phyloP scores from a whole-genome alignment of 495 filamentous ascomycete genomes.

The Daldinia caldariorum region DNA sequence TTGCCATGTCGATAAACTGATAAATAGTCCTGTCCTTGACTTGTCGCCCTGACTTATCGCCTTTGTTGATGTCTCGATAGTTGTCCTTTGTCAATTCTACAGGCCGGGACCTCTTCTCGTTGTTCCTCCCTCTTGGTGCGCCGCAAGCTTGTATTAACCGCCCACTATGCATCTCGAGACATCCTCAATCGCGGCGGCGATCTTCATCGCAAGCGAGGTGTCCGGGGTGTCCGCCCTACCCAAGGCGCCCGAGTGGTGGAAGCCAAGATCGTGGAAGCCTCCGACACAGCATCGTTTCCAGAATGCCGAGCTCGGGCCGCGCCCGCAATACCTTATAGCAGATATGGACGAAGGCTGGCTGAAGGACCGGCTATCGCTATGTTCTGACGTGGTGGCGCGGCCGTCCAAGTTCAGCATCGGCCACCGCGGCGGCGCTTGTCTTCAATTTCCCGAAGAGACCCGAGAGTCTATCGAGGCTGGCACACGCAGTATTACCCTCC shows the following conservation, averaged over 20 bases:
- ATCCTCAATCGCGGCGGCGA: slow-evolving; percentile 27
- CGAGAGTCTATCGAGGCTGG: slow-evolving; percentile 62
- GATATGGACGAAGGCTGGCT: slow-evolving; percentile 67
- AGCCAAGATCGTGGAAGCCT: slow-evolving; percentile 18
- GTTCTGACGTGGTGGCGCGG: slow-evolving; percentile 56
- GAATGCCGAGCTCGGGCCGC: slow-evolving; percentile 62
- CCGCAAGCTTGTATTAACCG: slow-evolving; percentile 1
- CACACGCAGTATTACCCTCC: slow-evolving; percentile 48
- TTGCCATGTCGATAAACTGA: not conserved
- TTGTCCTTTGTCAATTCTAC: not conserved
- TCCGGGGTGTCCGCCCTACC: slow-evolving; percentile 35
- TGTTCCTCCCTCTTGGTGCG: not conserved
- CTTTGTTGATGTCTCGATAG: not conserved
- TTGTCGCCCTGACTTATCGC: too few species aligned
- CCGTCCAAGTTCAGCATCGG: slow-evolving; percentile 62
- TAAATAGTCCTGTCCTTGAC: slow-evolving; percentile 25
- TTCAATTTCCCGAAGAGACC: slow-evolving; percentile 71
- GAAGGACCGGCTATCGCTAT: slow-evolving; percentile 64
- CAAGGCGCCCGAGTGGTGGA: slow-evolving; percentile 14
- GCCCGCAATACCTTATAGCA: slow-evolving; percentile 67
- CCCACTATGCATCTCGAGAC: slow-evolving; percentile 33
- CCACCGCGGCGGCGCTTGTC: slow-evolving; percentile 66
- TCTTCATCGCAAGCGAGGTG: slow-evolving; percentile 39
- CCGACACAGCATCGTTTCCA: slow-evolving; percentile 43
- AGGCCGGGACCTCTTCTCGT: not conserved